Evolutionary conservation across 2,329 filamentous ascomycete species (phyloP), one percentile per base, ranked within the genome.

Genomic region (Periconia digitata): DNA sequence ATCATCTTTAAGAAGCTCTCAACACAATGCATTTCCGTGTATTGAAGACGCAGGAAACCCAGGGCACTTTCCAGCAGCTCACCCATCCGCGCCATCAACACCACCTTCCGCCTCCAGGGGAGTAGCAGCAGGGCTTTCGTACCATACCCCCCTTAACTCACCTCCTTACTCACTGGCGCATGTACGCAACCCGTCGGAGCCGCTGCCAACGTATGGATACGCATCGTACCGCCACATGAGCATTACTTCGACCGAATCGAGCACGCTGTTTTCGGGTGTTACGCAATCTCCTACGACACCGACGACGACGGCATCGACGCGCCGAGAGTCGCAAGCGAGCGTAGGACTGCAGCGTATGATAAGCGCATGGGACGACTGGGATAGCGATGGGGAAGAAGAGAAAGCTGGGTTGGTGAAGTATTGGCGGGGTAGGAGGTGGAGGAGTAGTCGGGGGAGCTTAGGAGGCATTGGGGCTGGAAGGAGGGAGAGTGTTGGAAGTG

Each of bases 341-440:
- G 59, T 59, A n/a, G 46, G 43, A 7, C 46, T 64, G 17, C 66
- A 68, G 17, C 64, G 66, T 41, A 60, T 60, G 4, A 63, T 51
- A 3, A 66, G 62, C n/a, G 68, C 64, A 32, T 71, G 68, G 68
- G 67, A 71, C 22, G 65, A 69, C 40, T 69, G 63, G 58, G 66
- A 70, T 41, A 66, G 60, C n/a, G 66, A 69, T 16, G 54, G 54
- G 1, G 63, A 64, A 27, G 59, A 53, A n/a, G 63, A 67, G 43
- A 66, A 64, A 40, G 56, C 56, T 0, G 59, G 67, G 8, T 49
- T 70, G 8, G 56, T 66, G 15, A 55, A 58, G 16, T 66, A 60
- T 29, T 62, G 63, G 63, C 56, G 48, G 18, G 52, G 49, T 3
- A 37, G 46, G 34, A 55, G 43, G 44, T 59, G 55, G 56, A 48